Evolutionary conservation across 805 yeast genomes (phyloP).

Genomic region (Yamadazyma scolyti): DNA sequence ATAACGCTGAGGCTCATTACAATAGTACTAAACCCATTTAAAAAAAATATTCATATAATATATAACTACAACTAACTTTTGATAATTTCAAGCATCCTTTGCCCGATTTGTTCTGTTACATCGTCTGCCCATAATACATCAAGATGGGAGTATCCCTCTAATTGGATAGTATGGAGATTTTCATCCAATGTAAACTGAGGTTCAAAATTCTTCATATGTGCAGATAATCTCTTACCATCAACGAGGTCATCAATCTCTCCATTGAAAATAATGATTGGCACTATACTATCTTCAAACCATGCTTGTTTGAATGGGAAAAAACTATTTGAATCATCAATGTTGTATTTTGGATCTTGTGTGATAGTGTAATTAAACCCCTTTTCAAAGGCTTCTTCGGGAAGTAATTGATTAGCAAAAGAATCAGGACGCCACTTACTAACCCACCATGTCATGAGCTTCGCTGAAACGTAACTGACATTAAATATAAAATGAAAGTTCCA

Average conservation of each 20-base stretch:
- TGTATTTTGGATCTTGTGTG: slow-evolving; percentile 15
- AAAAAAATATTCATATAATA: no score
- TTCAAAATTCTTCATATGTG: slow-evolving; percentile 65
- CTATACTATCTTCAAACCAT: slow-evolving; percentile 47
- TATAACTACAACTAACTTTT: slow-evolving; percentile 1
- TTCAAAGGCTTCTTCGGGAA: slow-evolving; percentile 25
- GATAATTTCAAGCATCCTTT: slow-evolving; percentile 7
- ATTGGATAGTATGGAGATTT: slow-evolving; percentile 35
- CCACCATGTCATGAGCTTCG: slow-evolving; percentile 93
- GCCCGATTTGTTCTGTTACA: slow-evolving; percentile 62
- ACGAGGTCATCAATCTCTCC: slow-evolving; percentile 78
- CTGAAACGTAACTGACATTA: slow-evolving; percentile 79
- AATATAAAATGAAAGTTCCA: slow-evolving; percentile 76
- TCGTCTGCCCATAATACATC: slow-evolving; percentile 94
- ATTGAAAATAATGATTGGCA: slow-evolving; percentile 63
- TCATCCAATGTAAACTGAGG: slow-evolving; percentile 31
- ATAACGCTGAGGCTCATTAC: slow-evolving; percentile 13
- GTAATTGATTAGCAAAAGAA: slow-evolving; percentile 38
- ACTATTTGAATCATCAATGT: slow-evolving; percentile 33
- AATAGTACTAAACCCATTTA: no score
- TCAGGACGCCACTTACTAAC: slow-evolving; percentile 39
- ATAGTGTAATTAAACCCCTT: slow-evolving; percentile 22
- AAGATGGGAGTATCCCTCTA: slow-evolving; percentile 74
- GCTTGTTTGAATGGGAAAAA: slow-evolving; percentile 49
- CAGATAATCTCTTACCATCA: slow-evolving; percentile 62